A percentile compares a stretch with the other conserved stretches of the same genome.
Conservation (phyloP, 2,329 filamentous ascomycete genomes). For the Botrytis galanthina region DNA sequence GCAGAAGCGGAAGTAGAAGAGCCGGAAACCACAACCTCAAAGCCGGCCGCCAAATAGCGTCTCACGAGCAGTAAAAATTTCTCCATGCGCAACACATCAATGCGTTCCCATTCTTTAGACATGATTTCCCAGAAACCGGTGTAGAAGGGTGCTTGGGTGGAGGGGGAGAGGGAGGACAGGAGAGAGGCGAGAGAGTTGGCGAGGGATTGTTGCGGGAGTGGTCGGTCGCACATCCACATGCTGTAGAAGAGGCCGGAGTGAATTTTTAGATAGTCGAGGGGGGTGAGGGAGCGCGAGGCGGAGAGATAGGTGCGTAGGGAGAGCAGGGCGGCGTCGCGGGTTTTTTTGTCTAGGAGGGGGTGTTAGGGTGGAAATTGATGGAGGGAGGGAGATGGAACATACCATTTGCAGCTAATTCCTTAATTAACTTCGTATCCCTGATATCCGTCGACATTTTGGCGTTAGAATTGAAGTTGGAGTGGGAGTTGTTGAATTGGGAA, state of each 20-base stretch:
- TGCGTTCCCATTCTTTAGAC: slow-evolving; percentile 64
- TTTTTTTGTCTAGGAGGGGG: slow-evolving; percentile 63
- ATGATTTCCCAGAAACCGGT: slow-evolving; percentile 71
- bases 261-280: slow-evolving; percentile 77
- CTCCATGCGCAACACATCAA: slow-evolving; percentile 78
- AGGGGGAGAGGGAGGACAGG: slow-evolving; percentile 54
- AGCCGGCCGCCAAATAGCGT: slow-evolving; percentile 70
- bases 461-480: neutral
- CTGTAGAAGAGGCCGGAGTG: slow-evolving; percentile 96
- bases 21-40: slow-evolving; percentile 45
- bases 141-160: slow-evolving; percentile 48
- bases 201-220: slow-evolving; percentile 81
- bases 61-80: slow-evolving; percentile 89
- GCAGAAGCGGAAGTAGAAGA: neutral
- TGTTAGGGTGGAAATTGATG: neutral
- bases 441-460: slow-evolving; percentile 34
- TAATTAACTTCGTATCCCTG: slow-evolving; percentile 39
- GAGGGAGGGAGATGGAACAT: neutral
- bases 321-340: slow-evolving; percentile 72
- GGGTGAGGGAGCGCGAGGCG: slow-evolving; percentile 54
- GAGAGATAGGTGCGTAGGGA: slow-evolving; percentile 77
- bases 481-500: neutral
- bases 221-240: slow-evolving; percentile 91
- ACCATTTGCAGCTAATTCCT: slow-evolving; percentile 41
- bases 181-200: slow-evolving; percentile 74